phyloP scores from a whole-genome alignment of 768 basidiomycete genomes.

The Macrolepiota albuminosa region DNA sequence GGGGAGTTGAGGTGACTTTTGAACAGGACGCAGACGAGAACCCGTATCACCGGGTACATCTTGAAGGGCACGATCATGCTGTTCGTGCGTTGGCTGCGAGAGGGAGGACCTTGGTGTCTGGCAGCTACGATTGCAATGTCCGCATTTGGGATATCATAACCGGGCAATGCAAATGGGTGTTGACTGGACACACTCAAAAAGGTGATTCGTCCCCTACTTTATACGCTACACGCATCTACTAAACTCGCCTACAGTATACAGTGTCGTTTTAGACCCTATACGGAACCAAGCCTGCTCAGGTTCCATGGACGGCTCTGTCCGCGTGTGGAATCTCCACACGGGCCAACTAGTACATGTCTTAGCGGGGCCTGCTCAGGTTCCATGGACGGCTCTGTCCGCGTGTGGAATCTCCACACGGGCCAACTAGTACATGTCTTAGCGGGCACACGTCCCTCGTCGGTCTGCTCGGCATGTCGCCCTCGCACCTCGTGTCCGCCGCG shows the following conservation, averaged over 20 bases:
- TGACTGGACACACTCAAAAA: slow-evolving; percentile 90
- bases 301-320: slow-evolving; percentile 97
- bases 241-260: slow-evolving; percentile 64
- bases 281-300: slow-evolving; percentile 94
- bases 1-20: slow-evolving; percentile 26
- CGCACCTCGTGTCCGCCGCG: slow-evolving; percentile 90
- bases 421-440: slow-evolving; percentile 75
- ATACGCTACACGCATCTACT: neutral
- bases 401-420: slow-evolving; percentile 88
- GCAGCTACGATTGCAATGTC: slow-evolving; percentile 93
- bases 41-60: slow-evolving; percentile 81
- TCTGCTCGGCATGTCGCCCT: slow-evolving; percentile 83
- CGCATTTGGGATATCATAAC: slow-evolving; percentile 93
- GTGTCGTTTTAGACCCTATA: slow-evolving; percentile 82
- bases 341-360: slow-evolving; percentile 79
- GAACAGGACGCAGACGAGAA: slow-evolving; percentile 63
- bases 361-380: slow-evolving; percentile 95
- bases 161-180: slow-evolving; percentile 73
- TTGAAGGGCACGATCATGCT: slow-evolving; percentile 89
- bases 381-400: slow-evolving; percentile 95
- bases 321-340: slow-evolving; percentile 85
- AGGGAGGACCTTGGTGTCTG: slow-evolving; percentile 86
- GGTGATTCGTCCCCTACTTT: slow-evolving; percentile 38
- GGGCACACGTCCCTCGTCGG: slow-evolving; percentile 94
- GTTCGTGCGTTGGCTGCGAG: slow-evolving; percentile 90